These are phyloP conservation scores for Corallochytrium limacisporum DNA, from an alignment of 78 protist species.

Conservation along the genomic window DNA sequence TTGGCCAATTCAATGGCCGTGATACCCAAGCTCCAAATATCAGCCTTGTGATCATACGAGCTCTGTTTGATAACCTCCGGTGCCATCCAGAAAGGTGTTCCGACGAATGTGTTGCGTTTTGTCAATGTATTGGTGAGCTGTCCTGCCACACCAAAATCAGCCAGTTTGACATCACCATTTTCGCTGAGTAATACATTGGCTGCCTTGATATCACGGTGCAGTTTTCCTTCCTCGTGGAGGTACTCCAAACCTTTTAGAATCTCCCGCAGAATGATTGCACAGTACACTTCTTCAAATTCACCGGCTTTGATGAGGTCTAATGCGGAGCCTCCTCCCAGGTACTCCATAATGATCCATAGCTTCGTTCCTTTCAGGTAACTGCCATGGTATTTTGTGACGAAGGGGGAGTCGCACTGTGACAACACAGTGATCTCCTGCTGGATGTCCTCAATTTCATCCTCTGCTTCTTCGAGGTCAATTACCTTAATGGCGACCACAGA, in stretches of 20 bases:
- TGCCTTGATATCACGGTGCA: constrained; percentile 94
- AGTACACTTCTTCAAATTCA: constrained; percentile 55
- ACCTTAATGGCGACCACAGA: constrained; percentile 77
- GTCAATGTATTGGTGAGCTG: constrained; percentile 55
- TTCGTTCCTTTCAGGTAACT: constrained; percentile 53
- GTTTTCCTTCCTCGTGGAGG: constrained; percentile 70
- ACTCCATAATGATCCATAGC: constrained; percentile 94
- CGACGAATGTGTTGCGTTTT: constrained; percentile 82
- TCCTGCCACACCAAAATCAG: constrained; percentile 97
- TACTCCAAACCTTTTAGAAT: constrained; percentile 70
- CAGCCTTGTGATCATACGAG: constrained; percentile 65
- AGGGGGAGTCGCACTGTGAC: constrained; percentile 59
- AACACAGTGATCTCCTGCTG: constrained; percentile 68
- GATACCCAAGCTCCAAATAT: constrained; percentile 97
- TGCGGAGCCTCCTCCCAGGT: constrained; percentile 80
- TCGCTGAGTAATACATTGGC: constrained; percentile 77
- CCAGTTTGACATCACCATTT: constrained; percentile 84
- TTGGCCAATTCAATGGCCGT: constrained; percentile 93
- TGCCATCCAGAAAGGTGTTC: constrained; percentile 96
- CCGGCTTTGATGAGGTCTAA: constrained; percentile 65
- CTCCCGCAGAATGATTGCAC: constrained; percentile 77
- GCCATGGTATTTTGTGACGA: constrained; percentile 61
- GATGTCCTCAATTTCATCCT: constrained; percentile 90
- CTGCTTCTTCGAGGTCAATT: constrained; percentile 84
- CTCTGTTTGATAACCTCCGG: constrained; percentile 87